Evolutionary conservation across 176 grass and related monocot species (phyloP).

Genomic region (Chrysopogon serrulatus): DNA sequence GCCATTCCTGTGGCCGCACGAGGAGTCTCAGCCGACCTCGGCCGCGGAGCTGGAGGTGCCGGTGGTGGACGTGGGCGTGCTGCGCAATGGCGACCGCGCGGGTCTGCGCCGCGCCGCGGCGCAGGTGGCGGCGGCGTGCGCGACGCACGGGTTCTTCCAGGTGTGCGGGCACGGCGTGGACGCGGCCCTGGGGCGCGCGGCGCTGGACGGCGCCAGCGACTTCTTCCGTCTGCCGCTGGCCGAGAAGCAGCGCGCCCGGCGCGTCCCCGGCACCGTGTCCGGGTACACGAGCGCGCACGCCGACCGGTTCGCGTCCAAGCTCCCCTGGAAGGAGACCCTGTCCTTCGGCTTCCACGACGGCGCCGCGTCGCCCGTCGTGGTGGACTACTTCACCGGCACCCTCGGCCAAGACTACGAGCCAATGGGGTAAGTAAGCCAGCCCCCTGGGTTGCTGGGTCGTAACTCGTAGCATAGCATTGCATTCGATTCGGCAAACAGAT

Average conservation of each 20-base stretch:
- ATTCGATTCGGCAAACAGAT: not conserved
- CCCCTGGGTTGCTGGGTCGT: not conserved
- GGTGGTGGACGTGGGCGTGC: slow-evolving; percentile 59
- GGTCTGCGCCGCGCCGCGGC: slow-evolving; percentile 31
- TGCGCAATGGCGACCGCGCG: slow-evolving; percentile 39
- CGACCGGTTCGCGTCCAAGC: slow-evolving; percentile 74
- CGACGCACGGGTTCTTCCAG: slow-evolving; percentile 82
- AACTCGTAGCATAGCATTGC: not conserved
- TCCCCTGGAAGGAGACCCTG: slow-evolving; percentile 98
- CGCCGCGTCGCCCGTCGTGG: slow-evolving; percentile 29
- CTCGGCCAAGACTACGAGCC: slow-evolving; percentile 60
- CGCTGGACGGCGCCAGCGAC: slow-evolving; percentile 42
- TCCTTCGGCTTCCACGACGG: slow-evolving; percentile 64
- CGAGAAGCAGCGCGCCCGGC: slow-evolving; percentile 51
- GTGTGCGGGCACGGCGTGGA: slow-evolving; percentile 67
- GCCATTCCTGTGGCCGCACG: slow-evolving; percentile 68
- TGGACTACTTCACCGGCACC: slow-evolving; percentile 68
- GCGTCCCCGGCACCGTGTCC: slow-evolving; percentile 58
- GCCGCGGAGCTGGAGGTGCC: slow-evolving; percentile 40
- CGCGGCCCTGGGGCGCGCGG: slow-evolving; percentile 16
- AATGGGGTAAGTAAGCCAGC: slow-evolving; percentile 79
- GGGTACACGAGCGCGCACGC: slow-evolving; percentile 85
- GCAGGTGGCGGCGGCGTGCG: slow-evolving; percentile 52
- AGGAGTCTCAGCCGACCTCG: slow-evolving; percentile 22
- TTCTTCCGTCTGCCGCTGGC: slow-evolving; percentile 72